Evolutionary conservation across 257 asterid species (phyloP).

Genomic region (Vinca minor): DNA sequence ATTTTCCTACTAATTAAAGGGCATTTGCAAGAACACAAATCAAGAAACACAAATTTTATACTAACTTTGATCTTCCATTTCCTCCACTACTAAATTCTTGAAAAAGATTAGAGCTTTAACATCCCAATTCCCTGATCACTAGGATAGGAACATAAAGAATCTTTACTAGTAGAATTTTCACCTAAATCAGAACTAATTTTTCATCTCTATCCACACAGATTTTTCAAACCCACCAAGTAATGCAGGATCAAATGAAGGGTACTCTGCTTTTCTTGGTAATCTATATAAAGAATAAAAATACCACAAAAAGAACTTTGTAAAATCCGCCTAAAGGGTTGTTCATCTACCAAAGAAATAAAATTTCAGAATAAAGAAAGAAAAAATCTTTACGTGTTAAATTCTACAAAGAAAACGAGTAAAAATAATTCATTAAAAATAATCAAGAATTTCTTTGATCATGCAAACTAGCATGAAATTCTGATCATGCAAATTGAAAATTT

Average conservation of each 20-base stretch:
- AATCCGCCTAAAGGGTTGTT: constrained; percentile 69
- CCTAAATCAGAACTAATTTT: constrained; percentile 51
- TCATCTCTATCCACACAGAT: constrained; percentile 18
- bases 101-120: constrained; percentile 10
- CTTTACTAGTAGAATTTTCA: constrained; percentile 38
- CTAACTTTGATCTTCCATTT: constrained; percentile 11
- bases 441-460: neutral
- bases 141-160: constrained; percentile 25
- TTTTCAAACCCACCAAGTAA: constrained; percentile 31
- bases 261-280: constrained; percentile 18
- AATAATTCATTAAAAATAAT: constrained; percentile 15
- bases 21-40: neutral
- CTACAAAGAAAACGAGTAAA: constrained; percentile 28
- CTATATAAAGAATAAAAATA: constrained; percentile 3
- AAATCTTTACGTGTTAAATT: constrained; percentile 36
- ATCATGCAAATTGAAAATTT: constrained; percentile 6
- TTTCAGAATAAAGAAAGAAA: constrained; percentile 6
- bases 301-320: constrained; percentile 28
- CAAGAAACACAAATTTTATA: constrained; percentile 3
- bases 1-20: constrained; percentile 8
- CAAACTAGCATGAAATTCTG: constrained; percentile 10
- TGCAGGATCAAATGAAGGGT: too few relatives aligned
- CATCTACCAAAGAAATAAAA: constrained; percentile 57
- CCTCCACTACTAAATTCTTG: constrained; percentile 19
- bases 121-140: constrained; percentile 19